Percentiles rank a stretch among this genome's conserved stretches.
Evolutionary conservation across 1,139 yeast genomes (phyloP).

Genomic region (Geotrichum aggregatum): DNA sequence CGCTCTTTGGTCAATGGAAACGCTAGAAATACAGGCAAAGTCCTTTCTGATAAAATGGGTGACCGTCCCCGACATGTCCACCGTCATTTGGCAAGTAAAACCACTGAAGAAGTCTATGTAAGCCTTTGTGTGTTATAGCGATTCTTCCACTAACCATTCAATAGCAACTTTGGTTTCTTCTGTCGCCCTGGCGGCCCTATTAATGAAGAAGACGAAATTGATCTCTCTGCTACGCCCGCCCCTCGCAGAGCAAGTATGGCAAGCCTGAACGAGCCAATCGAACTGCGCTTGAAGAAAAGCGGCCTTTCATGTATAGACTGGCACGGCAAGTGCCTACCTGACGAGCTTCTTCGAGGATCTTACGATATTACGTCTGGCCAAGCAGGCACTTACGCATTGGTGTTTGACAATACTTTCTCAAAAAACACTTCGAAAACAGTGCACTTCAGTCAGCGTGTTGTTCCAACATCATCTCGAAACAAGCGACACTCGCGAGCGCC

Average conservation of each 20-base stretch:
- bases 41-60: conserved; percentile 91
- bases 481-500: background rate
- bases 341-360: conserved; percentile 49
- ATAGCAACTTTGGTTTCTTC: conserved; percentile 53
- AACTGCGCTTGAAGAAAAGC: conserved; percentile 34
- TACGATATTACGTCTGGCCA: conserved; percentile 49
- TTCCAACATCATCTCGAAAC: conserved; percentile 12
- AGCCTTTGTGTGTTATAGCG: too few species aligned
- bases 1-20: conserved; percentile 52
- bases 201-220: background rate
- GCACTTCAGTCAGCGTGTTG: conserved; percentile 56
- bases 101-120: conserved; percentile 77
- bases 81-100: conserved; percentile 73
- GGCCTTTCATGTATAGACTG: conserved; percentile 38
- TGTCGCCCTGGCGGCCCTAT: conserved; percentile 2
- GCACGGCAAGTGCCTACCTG: conserved; percentile 39
- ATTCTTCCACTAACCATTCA: too few species aligned
- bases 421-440: conserved; percentile 81
- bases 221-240: background rate
- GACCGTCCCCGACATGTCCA: conserved; percentile 61
- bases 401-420: conserved; percentile 88
- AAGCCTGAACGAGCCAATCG: conserved; percentile 25
- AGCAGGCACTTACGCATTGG: conserved; percentile 71
- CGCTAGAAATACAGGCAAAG: conserved; percentile 82
- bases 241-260: conserved; percentile 3